Base-by-base conservation (phyloP, 345 rosid genomes). In the Erucastrum elatum region DNA sequence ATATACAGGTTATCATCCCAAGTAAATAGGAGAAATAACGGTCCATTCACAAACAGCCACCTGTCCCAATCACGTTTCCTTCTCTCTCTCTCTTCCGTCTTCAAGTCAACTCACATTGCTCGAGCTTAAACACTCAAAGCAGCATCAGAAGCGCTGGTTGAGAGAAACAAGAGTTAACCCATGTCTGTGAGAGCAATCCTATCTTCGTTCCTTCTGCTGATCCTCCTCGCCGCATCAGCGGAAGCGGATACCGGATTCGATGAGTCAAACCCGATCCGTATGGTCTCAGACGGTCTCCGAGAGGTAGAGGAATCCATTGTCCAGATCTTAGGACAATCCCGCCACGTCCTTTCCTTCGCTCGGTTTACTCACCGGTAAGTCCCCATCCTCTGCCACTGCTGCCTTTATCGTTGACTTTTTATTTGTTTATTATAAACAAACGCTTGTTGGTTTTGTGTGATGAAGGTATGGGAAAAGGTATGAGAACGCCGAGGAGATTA, bases 401-500 rank as follows among this genome's bases (percentile, higher is more conserved):
- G 21, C 11, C 34, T n/a, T n/a, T 53, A 2, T 51, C 21, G 56
- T 9, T 56, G 33, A 10, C 9, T 29, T 29, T 29, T 31, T 55
- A 0, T 10, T 27, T 31, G 2, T 58, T 17, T 75, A 4, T 33
- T 70, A 0, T 70, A 0, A 51, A 59, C 26, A 39, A 33, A 53
- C 0, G 64, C 2, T 34, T 9, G 4, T 61, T 68, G 60, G 59
- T 49, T 27, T 15, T 76, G 39, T 65, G 66, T 51, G 68, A 37
- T 67, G 27, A 67, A 94, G 98, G 85, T 79, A 90, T 67, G 97
- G 89, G 70, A 95, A 90, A 87, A 85, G 31, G 67, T 95, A 93
- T 72, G 86, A 89, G 84, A 87, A 74, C 15, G 84, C 70, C 64
- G 90, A 86, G 82, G 99, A 93, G 85, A 86, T 89, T 55, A 91